phyloP scores from a whole-genome alignment of 306 rosid species.

The Amphicarpaea edgeworthii region DNA sequence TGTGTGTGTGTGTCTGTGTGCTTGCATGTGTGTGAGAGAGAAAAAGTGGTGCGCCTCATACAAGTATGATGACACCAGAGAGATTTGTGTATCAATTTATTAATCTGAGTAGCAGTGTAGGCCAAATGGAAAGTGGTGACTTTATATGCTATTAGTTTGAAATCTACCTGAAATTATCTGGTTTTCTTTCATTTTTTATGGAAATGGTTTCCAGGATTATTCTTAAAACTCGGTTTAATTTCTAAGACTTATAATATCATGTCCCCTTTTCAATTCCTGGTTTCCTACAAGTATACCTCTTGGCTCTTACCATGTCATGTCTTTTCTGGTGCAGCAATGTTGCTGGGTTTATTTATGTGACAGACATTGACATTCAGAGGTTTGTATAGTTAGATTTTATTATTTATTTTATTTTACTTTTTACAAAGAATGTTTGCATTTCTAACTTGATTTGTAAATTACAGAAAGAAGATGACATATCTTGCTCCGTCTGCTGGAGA shows the following conservation, averaged over 20 bases:
- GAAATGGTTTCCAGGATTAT: no score
- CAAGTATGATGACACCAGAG: neutral
- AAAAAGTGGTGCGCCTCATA: neutral
- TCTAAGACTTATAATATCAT: neutral
- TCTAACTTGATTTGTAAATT: constrained; percentile 42
- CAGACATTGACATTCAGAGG: constrained; percentile 90
- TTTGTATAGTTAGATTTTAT: constrained; percentile 48
- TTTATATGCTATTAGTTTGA: neutral
- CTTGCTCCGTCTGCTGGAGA: constrained; percentile 91
- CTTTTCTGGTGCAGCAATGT: constrained; percentile 70
- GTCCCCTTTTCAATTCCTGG: neutral
- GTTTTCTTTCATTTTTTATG: no score
- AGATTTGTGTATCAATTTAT: neutral
- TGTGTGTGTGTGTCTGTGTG: no score
- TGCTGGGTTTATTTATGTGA: constrained; percentile 86
- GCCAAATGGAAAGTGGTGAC: neutral
- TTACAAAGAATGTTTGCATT: constrained; percentile 24
- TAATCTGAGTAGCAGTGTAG: neutral
- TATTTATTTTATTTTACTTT: neutral
- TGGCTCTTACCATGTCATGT: constrained; percentile 26
- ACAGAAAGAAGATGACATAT: constrained; percentile 92
- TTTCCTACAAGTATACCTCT: neutral
- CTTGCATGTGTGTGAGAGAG: no score
- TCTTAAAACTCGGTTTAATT: no score
- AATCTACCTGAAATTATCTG: neutral